These are phyloP conservation scores for Sporothrix mexicana DNA, from an alignment of 2,329 filamentous ascomycete genomes.

Conservation along the genomic window DNA sequence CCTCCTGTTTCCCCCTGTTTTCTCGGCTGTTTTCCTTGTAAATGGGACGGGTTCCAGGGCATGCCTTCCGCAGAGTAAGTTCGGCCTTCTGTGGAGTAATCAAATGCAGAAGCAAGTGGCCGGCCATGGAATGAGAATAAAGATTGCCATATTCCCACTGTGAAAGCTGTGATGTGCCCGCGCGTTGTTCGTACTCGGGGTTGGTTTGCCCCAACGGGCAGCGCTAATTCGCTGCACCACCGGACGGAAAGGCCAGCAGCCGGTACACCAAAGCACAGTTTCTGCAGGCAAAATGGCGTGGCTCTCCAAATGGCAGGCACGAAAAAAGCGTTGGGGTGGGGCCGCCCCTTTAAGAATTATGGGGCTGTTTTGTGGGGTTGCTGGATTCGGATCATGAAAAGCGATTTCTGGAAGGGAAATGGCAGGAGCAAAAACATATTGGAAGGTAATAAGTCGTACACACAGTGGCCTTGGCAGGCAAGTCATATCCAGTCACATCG, in stretches of 20 bases:
- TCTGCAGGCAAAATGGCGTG: slow-evolving; percentile 35
- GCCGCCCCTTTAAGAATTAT: slow-evolving; percentile 20
- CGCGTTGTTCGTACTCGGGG: slow-evolving; percentile 14
- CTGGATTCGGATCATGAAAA: slow-evolving; percentile 12
- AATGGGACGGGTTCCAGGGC: slow-evolving; percentile 13
- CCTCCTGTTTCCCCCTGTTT: slow-evolving; percentile 12
- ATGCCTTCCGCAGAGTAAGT: no score
- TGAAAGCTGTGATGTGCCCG: not conserved
- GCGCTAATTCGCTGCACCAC: slow-evolving; percentile 30
- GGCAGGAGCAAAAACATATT: not conserved
- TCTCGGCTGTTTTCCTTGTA: slow-evolving; percentile 25
- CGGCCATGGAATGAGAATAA: not conserved
- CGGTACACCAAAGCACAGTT: slow-evolving; percentile 19
- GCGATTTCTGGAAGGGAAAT: slow-evolving; percentile 1
- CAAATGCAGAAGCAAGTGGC: not conserved
- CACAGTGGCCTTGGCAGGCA: not conserved
- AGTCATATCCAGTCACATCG: no score
- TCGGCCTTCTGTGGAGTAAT: not conserved
- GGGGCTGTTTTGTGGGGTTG: slow-evolving; percentile 11
- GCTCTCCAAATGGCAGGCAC: slow-evolving; percentile 23
- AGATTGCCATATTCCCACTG: not conserved
- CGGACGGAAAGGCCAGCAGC: slow-evolving; percentile 33
- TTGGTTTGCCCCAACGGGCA: slow-evolving; percentile 23
- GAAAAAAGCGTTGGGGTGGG: slow-evolving; percentile 28
- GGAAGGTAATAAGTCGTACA: not conserved